Conservation (phyloP, 345 rosid species). For the Nephelium lappaceum region DNA sequence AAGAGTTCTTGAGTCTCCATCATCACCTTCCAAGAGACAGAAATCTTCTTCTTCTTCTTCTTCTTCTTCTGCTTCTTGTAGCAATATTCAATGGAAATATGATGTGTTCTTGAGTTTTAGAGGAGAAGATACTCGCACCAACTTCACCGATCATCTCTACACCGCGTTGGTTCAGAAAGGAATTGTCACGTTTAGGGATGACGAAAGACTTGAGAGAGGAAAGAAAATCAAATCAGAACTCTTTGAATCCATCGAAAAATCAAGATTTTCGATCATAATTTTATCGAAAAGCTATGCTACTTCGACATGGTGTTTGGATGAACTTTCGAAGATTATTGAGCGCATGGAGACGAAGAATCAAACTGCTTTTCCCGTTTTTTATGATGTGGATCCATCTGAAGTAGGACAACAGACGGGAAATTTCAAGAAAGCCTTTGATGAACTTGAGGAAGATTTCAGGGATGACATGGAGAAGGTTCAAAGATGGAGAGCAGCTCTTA, state of each 20-base stretch:
- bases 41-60: too few relatives aligned
- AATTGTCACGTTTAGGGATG: constrained; percentile 22
- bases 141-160: constrained; percentile 33
- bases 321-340: too few relatives aligned
- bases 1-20: too few relatives aligned
- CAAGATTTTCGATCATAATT: constrained; percentile 21
- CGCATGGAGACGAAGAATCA: too few relatives aligned
- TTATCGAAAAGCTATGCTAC: constrained; percentile 32
- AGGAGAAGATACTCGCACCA: constrained; percentile 36
- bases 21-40: too few relatives aligned
- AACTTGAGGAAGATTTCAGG: neutral
- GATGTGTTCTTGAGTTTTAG: constrained; percentile 45
- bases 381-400: too few relatives aligned
- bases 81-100: constrained; percentile 21
- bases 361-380: too few relatives aligned
- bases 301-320: too few relatives aligned
- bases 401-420: too few relatives aligned
- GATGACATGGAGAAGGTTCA: neutral
- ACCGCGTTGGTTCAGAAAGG: constrained; percentile 24
- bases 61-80: neutral
- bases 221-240: constrained; percentile 26
- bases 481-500: neutral
- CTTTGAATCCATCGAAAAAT: constrained; percentile 27
- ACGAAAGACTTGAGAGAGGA: neutral
- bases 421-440: too few relatives aligned